Percentiles rank a stretch among this genome's conserved stretches.
Evolutionary conservation across 2,329 filamentous ascomycete genomes (phyloP).

Genomic region (Cercospora citrullina): DNA sequence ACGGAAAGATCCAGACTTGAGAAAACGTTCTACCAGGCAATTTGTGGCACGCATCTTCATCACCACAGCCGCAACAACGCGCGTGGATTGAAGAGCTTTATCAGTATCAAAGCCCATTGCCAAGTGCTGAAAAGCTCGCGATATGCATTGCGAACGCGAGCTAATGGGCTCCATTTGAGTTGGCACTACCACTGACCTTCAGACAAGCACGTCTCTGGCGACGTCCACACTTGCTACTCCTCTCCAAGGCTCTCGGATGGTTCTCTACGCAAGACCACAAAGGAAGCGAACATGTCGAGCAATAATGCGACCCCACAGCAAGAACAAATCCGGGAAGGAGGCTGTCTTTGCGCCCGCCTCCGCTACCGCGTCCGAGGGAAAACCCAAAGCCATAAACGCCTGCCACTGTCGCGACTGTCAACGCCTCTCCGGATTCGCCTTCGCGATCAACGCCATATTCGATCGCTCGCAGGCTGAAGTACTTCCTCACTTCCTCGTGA

Average conservation of each 20-base stretch:
- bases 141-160: neutral
- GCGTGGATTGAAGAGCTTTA: no score
- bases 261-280: neutral
- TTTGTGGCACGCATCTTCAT: neutral
- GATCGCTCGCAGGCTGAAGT: no score
- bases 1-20: constrained; percentile 1
- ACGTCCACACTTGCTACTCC: neutral
- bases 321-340: neutral
- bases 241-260: neutral
- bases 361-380: neutral
- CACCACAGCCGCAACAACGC: neutral
- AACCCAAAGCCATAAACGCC: neutral
- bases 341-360: neutral
- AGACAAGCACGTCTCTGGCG: neutral
- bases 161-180: neutral
- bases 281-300: neutral
- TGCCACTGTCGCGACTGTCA: neutral
- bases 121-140: neutral
- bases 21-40: neutral
- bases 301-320: neutral
- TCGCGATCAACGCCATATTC: neutral
- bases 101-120: neutral
- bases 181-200: neutral
- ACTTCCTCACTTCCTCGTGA: no score
- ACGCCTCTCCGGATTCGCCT: neutral